Evolutionary conservation across 1,284 basidiomycete species (phyloP).

Genomic region (Ustilago esculenta): DNA sequence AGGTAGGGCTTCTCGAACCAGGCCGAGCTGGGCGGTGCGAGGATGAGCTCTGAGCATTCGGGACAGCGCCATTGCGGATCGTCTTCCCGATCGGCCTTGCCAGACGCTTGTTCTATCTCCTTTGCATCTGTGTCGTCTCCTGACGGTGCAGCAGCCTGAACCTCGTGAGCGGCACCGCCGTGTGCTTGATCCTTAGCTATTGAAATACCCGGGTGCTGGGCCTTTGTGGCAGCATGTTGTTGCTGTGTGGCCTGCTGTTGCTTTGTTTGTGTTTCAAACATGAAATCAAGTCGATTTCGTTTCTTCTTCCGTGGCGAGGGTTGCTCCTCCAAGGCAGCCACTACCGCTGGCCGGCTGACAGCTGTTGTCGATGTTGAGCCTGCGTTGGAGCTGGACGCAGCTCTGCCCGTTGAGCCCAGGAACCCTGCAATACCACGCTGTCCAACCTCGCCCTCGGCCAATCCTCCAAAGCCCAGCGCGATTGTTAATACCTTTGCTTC

Average conservation of each 20-base stretch:
- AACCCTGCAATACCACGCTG: conserved; percentile 89
- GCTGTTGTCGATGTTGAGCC: conserved; percentile 47
- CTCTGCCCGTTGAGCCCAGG: conserved; percentile 70
- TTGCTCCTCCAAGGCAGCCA: conserved; percentile 7
- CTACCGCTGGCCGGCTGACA: conserved; percentile 17
- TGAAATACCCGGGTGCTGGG: no score
- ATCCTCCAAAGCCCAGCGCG: conserved; percentile 81
- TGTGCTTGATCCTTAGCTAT: not conserved
- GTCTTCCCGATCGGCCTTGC: conserved; percentile 8
- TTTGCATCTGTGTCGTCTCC: not conserved
- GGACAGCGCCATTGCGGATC: conserved; percentile 47
- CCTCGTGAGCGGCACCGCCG: not conserved
- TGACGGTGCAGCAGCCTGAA: not conserved
- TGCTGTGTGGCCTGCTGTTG: conserved; percentile 14
- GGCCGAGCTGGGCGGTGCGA: conserved; percentile 21
- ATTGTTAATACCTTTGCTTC: conserved; percentile 74
- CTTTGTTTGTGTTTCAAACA: conserved; percentile 24
- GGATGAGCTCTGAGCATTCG: conserved; percentile 40
- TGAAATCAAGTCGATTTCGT: conserved; percentile 25
- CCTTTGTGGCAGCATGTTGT: not conserved
- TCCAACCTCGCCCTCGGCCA: conserved; percentile 81
- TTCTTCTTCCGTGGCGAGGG: conserved; percentile 38
- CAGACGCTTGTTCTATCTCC: not conserved
- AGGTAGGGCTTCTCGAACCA: conserved; percentile 45
- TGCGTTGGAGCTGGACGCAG: conserved; percentile 1